These are phyloP conservation scores for Fusarium xylarioides DNA, from an alignment of 2,329 filamentous ascomycete genomes.

Conservation along the genomic window DNA sequence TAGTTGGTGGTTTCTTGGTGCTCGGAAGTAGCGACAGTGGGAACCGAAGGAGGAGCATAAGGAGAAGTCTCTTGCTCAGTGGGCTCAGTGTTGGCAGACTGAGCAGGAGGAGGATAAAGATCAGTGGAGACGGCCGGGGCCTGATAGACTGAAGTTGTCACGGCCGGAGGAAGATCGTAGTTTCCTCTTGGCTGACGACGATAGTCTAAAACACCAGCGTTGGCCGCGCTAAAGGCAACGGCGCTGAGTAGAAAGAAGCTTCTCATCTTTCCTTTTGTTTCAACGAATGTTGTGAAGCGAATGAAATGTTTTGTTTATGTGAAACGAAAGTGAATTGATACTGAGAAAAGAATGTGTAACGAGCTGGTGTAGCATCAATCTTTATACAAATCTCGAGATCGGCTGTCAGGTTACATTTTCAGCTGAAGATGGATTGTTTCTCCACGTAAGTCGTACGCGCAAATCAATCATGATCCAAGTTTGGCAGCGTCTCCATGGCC, in stretches of 20 bases:
- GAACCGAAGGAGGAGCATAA: constrained; percentile 4
- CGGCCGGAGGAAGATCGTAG: constrained; percentile 3
- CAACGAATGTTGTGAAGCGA: constrained; percentile 29
- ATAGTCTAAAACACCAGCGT: constrained; percentile 22
- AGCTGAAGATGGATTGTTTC: neutral
- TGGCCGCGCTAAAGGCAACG: constrained; percentile 21
- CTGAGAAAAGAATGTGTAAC: neutral
- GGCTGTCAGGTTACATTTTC: neutral
- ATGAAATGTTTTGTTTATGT: constrained; percentile 1
- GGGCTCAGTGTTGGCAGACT: constrained; percentile 1
- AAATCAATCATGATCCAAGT: constrained; percentile 2
- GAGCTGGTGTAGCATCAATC: constrained; percentile 8
- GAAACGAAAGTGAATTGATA: constrained; percentile 25
- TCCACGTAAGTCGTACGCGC: neutral
- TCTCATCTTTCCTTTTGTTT: constrained; percentile 16
- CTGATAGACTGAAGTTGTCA: neutral
- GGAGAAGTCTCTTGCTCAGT: constrained; percentile 11
- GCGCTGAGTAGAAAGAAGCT: constrained; percentile 26
- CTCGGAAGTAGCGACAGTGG: constrained; percentile 19
- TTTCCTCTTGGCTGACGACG: neutral
- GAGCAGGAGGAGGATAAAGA: neutral
- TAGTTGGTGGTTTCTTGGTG: constrained; percentile 1
- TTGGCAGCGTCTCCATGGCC: constrained; percentile 5
- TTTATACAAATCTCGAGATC: constrained; percentile 8
- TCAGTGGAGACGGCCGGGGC: neutral